A percentile compares a stretch with the other conserved stretches of the same genome.
phyloP scores from a whole-genome alignment of 108 stramenopile species.

The Fragilariopsis cylindrus region DNA sequence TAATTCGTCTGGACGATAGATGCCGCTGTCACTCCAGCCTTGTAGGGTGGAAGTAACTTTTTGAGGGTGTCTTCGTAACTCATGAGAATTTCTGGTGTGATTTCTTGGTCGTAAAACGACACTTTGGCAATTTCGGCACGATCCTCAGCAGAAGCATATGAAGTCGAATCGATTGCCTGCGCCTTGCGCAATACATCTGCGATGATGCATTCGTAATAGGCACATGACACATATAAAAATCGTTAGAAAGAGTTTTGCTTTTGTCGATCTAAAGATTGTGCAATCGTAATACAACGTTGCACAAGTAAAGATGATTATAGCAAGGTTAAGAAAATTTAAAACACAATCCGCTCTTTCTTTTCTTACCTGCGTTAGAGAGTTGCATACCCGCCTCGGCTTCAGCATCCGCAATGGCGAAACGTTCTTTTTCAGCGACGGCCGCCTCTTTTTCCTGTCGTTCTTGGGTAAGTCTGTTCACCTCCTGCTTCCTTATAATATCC shows the following conservation, averaged over 20 bases:
- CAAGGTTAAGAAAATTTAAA: no score
- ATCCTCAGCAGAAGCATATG: slow-evolving; percentile 22
- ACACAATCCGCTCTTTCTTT: no score
- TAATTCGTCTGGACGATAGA: slow-evolving; percentile 68
- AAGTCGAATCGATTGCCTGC: slow-evolving; percentile 61
- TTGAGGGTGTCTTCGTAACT: slow-evolving; percentile 78
- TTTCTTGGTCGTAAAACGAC: slow-evolving; percentile 70
- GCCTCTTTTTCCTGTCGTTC: slow-evolving; percentile 63
- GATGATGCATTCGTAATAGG: no score
- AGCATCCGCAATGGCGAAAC: slow-evolving; percentile 59
- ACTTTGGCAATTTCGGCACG: slow-evolving; percentile 44
- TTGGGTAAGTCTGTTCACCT: slow-evolving; percentile 61
- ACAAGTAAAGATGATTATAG: no score
- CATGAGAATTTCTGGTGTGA: slow-evolving; percentile 86
- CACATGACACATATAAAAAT: no score
- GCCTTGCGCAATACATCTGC: slow-evolving; percentile 75
- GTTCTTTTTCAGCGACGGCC: slow-evolving; percentile 59
- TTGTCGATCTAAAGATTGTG: no score
- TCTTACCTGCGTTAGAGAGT: slow-evolving; percentile 47
- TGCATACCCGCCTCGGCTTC: slow-evolving; percentile 63
- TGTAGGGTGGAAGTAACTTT: slow-evolving; percentile 82
- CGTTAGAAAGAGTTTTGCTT: no score
- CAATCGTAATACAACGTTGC: no score
- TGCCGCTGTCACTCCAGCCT: slow-evolving; percentile 63
- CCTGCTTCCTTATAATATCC: slow-evolving; percentile 67